phyloP scores from a whole-genome alignment of 768 basidiomycete species.

The Mycena haematopus region DNA sequence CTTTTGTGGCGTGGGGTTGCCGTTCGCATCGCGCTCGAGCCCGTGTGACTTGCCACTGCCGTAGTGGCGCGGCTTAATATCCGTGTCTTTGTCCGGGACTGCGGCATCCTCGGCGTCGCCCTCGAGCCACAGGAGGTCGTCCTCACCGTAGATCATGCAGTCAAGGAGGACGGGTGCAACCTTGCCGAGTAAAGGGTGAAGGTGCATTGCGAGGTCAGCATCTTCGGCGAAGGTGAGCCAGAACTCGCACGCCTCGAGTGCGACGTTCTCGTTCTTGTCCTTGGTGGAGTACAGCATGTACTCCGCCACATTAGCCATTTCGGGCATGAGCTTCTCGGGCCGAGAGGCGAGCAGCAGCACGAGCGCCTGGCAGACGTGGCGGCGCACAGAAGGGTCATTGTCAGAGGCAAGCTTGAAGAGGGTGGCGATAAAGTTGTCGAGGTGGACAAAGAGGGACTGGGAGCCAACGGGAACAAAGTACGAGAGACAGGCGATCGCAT shows the following conservation, averaged over 20 bases:
- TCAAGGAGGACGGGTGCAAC: constrained; percentile 95
- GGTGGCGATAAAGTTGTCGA: constrained; percentile 92
- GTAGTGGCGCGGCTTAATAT: constrained; percentile 97
- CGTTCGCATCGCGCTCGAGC: constrained; percentile 71
- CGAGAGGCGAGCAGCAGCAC: constrained; percentile 91
- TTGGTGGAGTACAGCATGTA: constrained; percentile 99
- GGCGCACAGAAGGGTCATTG: constrained; percentile 90
- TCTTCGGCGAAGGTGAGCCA: constrained; percentile 99
- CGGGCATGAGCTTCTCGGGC: constrained; percentile 96
- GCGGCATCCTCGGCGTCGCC: constrained; percentile 88
- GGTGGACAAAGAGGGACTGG: constrained; percentile 87
- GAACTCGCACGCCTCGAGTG: constrained; percentile 98
- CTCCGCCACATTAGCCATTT: constrained; percentile 93
- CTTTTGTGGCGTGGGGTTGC: constrained; percentile 47
- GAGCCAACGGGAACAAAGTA: constrained; percentile 90
- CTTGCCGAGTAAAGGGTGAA: constrained; percentile 87
- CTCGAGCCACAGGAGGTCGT: constrained; percentile 94
- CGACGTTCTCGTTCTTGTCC: constrained; percentile 95
- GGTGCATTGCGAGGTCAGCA: constrained; percentile 79
- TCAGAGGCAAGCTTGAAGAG: constrained; percentile 96
- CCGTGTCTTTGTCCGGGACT: constrained; percentile 92
- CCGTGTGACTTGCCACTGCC: constrained; percentile 80
- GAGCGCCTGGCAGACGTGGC: constrained; percentile 94
- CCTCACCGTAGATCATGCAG: constrained; percentile 97
- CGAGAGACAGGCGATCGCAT: constrained; percentile 92